Base-by-base conservation (phyloP, 768 basidiomycete genomes). In the Calocybe indica region DNA sequence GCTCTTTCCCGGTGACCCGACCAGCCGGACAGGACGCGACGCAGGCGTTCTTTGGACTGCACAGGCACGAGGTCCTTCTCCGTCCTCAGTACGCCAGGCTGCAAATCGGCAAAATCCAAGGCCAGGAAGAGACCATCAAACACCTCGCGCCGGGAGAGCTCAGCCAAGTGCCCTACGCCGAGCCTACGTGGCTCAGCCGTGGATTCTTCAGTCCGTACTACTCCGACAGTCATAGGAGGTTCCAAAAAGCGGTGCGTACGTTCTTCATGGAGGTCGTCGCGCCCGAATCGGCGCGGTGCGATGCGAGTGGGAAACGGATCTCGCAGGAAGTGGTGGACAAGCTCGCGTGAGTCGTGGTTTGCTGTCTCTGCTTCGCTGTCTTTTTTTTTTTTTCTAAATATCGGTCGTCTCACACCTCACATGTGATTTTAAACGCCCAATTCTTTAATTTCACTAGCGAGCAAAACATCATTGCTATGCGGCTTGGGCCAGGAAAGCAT, bases 401-500 rank as follows among this genome's bases (percentile, higher is more conserved):
- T 40, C 11, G 40, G 29, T 42, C 7, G 10, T 7, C 29, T 46
- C 28, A 7, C 9, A 22, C 8, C 42, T 31, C 37, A 22, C 22
- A 22, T 22, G 22, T 22, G 22, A 22, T 22, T 22, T 22, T 22
- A 22, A 22, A 22, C 4, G 22, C 22, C 2, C 1, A 22, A 22
- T 22, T 1, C 32, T 29, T 30, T n/a, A 22, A 32, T 10, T 29
- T 35, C 40, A 43, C 32, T 56, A 92, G 90, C 15, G 83, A 84
- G 55, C 66, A 74, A 49, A 86, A 91, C 63, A 72, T 94, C 37
- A 82, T 90, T 43, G 84, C 88, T 6, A 94, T 96, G 92, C 80
- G 92, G 5, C 74, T 93, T 45, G 93, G 93, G 1, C 92, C 92
- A 2, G 90, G 89, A 13, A 89, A 90, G 62, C 90, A 94, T 60